Evolutionary conservation across 2,329 filamentous ascomycete genomes (phyloP), one percentile per base, ranked within the genome.

Genomic region (Myriosclerotinia duriaeana): DNA sequence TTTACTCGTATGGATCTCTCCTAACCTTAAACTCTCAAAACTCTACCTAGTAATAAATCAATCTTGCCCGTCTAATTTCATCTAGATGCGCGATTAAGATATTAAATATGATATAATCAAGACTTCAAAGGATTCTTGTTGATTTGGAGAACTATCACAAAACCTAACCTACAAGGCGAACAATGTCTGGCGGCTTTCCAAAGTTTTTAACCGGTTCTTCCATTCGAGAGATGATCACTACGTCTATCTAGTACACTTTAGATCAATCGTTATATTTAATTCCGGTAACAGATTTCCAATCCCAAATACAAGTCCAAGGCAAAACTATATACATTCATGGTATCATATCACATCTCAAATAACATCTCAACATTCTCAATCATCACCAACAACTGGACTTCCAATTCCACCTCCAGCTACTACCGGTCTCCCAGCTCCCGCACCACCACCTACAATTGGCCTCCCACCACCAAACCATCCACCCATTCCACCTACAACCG

Each of bases 401-500:
- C 44, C 44, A 26, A 17, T 36, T 50, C 58, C n/a, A 8, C 14
- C 44, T 5, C 30, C n/a, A 26, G 30, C 58, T 17, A 8, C 44
- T 11, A 50, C 26, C 42, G 44, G 58, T 60, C 30, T 50, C 7
- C 30, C 58, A 15, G 58, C 12, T 17, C 6, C 12, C 22, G 44
- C 56, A 36, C 5, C 20, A 22, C 20, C 56, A n/a, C 42, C 42
- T 14, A 22, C 42, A 48, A 60, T 12, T 12, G 54, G 54, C 4
- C 54, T 44, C 9, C 54, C 55, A 20, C 55, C 55, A 44, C 55
- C 40, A 44, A 58, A 58, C 55, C 55, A 58, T 44, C 55, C 56
- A 22, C 56, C 56, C 56, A 48, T 17, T 9, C 42, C 42, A 36
- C 56, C 56, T 20, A 22, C 42, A 4, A 36, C 42, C 20, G 56